Percentiles rank a stretch among this genome's conserved stretches.
These are phyloP conservation scores for Syzygium oleosum DNA, from an alignment of 345 rosid species.

Conservation along the genomic window DNA sequence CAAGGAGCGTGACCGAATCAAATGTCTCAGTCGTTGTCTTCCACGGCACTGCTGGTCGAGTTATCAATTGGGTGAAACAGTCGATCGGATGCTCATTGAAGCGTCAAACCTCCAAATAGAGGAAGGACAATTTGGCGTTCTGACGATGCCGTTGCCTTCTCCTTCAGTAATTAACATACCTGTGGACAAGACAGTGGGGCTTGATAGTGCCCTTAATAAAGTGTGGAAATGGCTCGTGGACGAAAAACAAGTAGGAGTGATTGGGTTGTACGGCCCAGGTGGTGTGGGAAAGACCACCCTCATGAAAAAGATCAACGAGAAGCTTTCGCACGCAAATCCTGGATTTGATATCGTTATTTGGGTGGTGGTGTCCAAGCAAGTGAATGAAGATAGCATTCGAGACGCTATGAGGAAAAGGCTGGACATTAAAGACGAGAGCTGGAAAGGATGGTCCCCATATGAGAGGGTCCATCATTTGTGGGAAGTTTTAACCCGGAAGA, in stretches of 20 bases:
- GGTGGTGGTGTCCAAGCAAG: neutral
- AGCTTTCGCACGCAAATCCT: neutral
- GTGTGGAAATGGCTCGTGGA: neutral
- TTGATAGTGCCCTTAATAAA: accelerated
- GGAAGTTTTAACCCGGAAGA: no score
- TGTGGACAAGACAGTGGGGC: neutral
- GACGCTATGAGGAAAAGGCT: neutral
- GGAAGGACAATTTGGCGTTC: neutral
- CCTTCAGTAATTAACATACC: neutral
- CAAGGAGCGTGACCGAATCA: neutral
- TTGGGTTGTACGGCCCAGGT: neutral
- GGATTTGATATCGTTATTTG: neutral
- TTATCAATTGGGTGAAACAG: neutral
- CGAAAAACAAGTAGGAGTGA: neutral
- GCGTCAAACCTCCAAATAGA: neutral
- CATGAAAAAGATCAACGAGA: neutral
- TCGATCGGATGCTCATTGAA: neutral
- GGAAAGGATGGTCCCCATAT: neutral
- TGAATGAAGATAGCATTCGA: neutral
- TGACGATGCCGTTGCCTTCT: neutral
- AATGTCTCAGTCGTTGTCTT: neutral
- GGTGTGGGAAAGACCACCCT: neutral
- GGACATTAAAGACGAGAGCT: neutral
- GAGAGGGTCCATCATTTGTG: neutral
- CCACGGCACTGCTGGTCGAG: neutral